Conservation (phyloP, 192 early-diverging fungal genomes). For the Coemansia sp. region DNA sequence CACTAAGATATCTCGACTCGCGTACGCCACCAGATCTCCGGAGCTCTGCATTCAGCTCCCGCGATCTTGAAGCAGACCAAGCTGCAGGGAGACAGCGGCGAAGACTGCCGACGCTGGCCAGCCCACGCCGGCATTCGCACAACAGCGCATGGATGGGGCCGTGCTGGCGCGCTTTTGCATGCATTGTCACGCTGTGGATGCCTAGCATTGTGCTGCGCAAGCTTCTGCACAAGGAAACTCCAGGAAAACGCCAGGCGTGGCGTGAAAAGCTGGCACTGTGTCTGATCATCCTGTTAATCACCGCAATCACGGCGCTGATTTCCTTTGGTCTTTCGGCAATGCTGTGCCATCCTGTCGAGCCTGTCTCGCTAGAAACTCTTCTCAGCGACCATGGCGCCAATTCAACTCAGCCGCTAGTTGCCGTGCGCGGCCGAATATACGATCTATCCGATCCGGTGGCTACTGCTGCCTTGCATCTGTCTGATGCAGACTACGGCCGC, state of each 20-base stretch:
- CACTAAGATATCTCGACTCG: conserved; percentile 44
- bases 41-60: conserved; percentile 2
- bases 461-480: conserved; percentile 7
- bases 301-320: conserved; percentile 27
- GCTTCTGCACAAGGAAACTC: conserved; percentile 57
- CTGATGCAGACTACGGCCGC: conserved; percentile 38
- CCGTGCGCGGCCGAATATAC: conserved; percentile 44
- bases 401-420: conserved; percentile 13
- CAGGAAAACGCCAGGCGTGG: conserved; percentile 74
- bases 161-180: conserved; percentile 65
- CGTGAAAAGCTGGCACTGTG: conserved; percentile 80
- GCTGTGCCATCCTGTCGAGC: conserved; percentile 42
- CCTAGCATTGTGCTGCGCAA: conserved; percentile 58
- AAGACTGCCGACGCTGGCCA: not conserved
- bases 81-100: conserved; percentile 1
- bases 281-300: conserved; percentile 67
- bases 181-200: conserved; percentile 70
- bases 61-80: not conserved
- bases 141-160: conserved; percentile 35
- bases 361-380: conserved; percentile 27
- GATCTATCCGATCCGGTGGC: conserved; percentile 17
- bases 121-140: conserved; percentile 33
- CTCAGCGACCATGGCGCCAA: conserved; percentile 16
- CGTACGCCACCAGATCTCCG: conserved; percentile 17
- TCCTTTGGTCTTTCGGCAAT: conserved; percentile 33